Percentiles rank a stretch among this genome's conserved stretches.
Evolutionary conservation across 2,329 filamentous ascomycete species (phyloP).

Genomic region (Parafenestella ontariensis): DNA sequence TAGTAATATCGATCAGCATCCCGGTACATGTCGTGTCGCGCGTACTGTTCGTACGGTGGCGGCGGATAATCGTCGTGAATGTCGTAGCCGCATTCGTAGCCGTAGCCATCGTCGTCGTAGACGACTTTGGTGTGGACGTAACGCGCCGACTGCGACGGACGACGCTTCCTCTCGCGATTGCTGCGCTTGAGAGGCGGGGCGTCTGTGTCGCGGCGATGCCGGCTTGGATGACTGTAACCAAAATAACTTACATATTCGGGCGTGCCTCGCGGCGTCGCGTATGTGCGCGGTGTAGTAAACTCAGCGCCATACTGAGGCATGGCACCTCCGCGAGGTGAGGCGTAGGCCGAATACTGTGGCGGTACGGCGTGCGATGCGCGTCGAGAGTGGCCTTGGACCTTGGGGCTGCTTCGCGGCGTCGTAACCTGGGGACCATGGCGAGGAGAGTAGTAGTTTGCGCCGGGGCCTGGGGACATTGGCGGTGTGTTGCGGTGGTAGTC

Average conservation of each 20-base stretch:
- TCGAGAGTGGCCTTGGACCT: constrained; percentile 59
- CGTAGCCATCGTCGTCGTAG: constrained; percentile 60
- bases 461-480: constrained; percentile 56
- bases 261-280: constrained; percentile 62
- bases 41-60: constrained; percentile 58
- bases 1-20: constrained; percentile 62
- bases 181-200: constrained; percentile 49
- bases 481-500: constrained; percentile 45
- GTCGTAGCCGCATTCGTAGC: constrained; percentile 56
- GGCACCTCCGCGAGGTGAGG: constrained; percentile 40
- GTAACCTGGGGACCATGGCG: constrained; percentile 60
- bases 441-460: constrained; percentile 61
- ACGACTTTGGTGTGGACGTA: constrained; percentile 64
- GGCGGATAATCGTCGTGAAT: constrained; percentile 56
- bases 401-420: constrained; percentile 54
- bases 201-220: constrained; percentile 48
- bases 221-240: constrained; percentile 57
- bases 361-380: constrained; percentile 61
- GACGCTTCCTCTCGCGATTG: constrained; percentile 55
- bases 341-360: constrained; percentile 53
- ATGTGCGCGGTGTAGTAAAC: constrained; percentile 46
- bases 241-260: constrained; percentile 70
- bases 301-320: constrained; percentile 54
- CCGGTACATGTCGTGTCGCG: constrained; percentile 61
- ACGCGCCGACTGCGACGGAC: constrained; percentile 59